phyloP scores from a whole-genome alignment of 805 yeast species.

The Lachancea kluyveri region DNA sequence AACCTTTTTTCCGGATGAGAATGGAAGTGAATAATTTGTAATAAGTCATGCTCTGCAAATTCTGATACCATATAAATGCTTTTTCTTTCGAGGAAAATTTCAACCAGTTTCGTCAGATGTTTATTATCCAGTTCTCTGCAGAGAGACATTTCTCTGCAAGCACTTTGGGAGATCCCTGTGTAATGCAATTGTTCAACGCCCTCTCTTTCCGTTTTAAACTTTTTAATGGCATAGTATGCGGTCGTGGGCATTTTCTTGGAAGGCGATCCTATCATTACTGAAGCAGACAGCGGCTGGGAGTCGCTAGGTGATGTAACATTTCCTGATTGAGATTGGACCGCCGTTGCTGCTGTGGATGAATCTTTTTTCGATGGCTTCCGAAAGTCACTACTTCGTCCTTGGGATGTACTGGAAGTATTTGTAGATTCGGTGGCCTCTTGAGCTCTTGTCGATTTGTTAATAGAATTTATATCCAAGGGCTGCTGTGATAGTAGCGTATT shows the following conservation, averaged over 20 bases:
- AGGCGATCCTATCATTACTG: slow-evolving; percentile 5
- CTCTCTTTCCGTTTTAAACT: slow-evolving; percentile 90
- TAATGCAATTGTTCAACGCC: slow-evolving; percentile 78
- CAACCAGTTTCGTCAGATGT: slow-evolving; percentile 74
- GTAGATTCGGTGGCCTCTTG: too few species aligned
- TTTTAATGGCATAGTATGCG: slow-evolving; percentile 76
- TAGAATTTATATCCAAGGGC: slow-evolving; percentile 8
- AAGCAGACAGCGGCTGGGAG: too few species aligned
- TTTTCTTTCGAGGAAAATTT: slow-evolving; percentile 80
- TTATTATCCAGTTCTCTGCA: slow-evolving; percentile 81
- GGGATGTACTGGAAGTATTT: not conserved
- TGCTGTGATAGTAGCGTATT: slow-evolving; percentile 2
- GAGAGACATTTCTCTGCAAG: slow-evolving; percentile 91
- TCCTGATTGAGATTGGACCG: not conserved
- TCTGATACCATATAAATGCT: slow-evolving; percentile 93
- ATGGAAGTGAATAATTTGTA: slow-evolving; percentile 92
- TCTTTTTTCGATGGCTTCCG: slow-evolving; percentile 4
- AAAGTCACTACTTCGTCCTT: not conserved
- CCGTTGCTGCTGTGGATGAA: not conserved
- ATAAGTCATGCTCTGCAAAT: slow-evolving; percentile 90
- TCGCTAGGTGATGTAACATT: too few species aligned
- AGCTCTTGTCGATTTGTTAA: slow-evolving; percentile 10
- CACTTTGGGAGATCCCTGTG: slow-evolving; percentile 94
- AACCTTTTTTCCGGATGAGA: slow-evolving; percentile 80
- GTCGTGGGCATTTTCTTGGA: slow-evolving; percentile 11